A percentile compares a stretch with the other conserved stretches of the same genome.
These are phyloP conservation scores for Mallotus nudiflorus DNA, from an alignment of 345 rosid genomes.

Conservation along the genomic window DNA sequence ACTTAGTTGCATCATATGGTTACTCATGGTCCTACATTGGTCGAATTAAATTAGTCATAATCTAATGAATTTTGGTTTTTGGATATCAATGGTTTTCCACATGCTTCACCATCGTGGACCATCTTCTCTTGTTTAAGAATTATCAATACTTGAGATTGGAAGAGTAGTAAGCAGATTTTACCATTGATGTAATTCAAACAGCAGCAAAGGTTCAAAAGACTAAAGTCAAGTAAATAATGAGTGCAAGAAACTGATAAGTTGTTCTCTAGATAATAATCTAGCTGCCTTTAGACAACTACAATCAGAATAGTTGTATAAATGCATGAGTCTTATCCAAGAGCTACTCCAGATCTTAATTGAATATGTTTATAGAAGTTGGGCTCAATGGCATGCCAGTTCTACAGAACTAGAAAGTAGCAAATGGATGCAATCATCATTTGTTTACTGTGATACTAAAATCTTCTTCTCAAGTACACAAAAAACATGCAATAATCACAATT, in stretches of 20 bases:
- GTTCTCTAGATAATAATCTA: too few species aligned
- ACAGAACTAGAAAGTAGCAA: background rate
- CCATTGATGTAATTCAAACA: too few species aligned
- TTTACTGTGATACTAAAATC: too few species aligned
- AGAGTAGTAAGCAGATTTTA: background rate
- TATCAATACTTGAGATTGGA: constrained; percentile 4
- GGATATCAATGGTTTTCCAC: constrained; percentile 86
- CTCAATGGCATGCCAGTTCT: background rate
- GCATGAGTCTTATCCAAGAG: background rate
- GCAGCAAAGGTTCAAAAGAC: background rate
- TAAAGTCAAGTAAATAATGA: too few species aligned
- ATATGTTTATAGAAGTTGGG: background rate
- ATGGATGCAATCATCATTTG: background rate
- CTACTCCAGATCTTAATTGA: background rate
- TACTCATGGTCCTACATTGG: too few species aligned
- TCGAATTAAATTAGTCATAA: too few species aligned
- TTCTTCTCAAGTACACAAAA: background rate
- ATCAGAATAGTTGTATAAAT: background rate
- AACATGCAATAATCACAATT: background rate
- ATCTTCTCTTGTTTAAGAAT: constrained; percentile 63
- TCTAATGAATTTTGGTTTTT: too few species aligned
- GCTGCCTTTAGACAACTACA: background rate
- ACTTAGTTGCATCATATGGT: too few species aligned
- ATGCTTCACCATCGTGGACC: constrained; percentile 97
- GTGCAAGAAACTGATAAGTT: too few species aligned